Evolutionary conservation across 768 basidiomycete species (phyloP).

Genomic region (Rhizopogon sp.): DNA sequence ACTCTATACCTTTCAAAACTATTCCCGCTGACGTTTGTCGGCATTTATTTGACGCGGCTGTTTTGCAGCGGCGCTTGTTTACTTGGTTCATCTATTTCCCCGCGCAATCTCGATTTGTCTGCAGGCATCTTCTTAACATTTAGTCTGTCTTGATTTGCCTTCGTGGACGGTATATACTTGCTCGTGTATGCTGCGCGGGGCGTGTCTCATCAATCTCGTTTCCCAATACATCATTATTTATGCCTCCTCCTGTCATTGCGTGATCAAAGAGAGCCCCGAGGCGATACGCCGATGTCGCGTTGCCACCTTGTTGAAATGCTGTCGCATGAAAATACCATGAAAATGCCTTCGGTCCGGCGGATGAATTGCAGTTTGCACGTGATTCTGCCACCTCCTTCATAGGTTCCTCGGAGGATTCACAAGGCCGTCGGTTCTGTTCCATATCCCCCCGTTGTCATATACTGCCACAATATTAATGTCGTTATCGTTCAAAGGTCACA

Average conservation of each 20-base stretch:
- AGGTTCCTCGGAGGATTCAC: background rate
- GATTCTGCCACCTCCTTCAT: background rate
- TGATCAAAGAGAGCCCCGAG: no score
- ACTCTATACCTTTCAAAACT: slow-evolving; percentile 21
- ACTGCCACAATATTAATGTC: slow-evolving; percentile 33
- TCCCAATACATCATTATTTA: slow-evolving; percentile 20
- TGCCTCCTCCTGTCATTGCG: background rate
- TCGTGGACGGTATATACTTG: slow-evolving; percentile 23
- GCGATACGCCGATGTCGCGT: no score
- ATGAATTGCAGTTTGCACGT: slow-evolving; percentile 8
- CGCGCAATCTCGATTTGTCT: slow-evolving; percentile 5
- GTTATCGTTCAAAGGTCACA: slow-evolving; percentile 80
- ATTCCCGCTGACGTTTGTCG: slow-evolving; percentile 21
- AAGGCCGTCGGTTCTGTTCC: background rate
- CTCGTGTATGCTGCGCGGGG: slow-evolving; percentile 25
- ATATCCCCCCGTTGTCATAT: background rate
- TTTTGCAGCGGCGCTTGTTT: slow-evolving; percentile 1
- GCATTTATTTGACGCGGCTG: slow-evolving; percentile 23
- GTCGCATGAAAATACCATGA: background rate
- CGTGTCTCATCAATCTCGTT: slow-evolving; percentile 21
- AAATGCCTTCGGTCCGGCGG: background rate
- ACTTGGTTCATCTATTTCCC: slow-evolving; percentile 3
- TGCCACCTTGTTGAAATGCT: no score
- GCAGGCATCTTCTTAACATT: slow-evolving; percentile 24
- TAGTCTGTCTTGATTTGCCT: slow-evolving; percentile 13